Evolutionary conservation across 441 rosid species (phyloP), one percentile per base, ranked within the genome.

Genomic region (Bocquillonia castaneifolia): DNA sequence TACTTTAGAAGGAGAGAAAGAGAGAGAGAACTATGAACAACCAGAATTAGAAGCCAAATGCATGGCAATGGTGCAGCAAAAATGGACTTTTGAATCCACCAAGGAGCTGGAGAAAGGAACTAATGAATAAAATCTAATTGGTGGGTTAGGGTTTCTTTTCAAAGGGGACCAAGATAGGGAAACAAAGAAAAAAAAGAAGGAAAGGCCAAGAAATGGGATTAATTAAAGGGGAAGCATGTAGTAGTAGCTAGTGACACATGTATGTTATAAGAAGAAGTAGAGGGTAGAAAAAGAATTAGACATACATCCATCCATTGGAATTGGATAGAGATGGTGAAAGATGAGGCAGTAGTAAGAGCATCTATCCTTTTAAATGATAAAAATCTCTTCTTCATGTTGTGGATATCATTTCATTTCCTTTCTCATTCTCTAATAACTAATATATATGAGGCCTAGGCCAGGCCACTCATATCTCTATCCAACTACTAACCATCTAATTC

Each of bases 271-370:
- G n/a, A 13, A 54, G 3, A 45, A 52, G 37, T n/a, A n/a, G 9
- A 56, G 66, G 48, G 45, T 39, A 17, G n/a, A 58, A 54, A n/a
- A n/a, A n/a, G n/a, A n/a, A n/a, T n/a, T n/a, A n/a, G n/a, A n/a
- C n/a, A n/a, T n/a, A n/a, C n/a, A n/a, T n/a, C n/a, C n/a, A n/a
- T n/a, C n/a, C n/a, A 56, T 36, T 3, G 23, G 8, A 22, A 25
- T 39, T 12, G 70, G 83, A 82, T 71, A 76, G 64, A 71, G 77
- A 66, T 68, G 72, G 80, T 55, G 75, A 79, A 63, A 77, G 61
- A 70, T 66, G 73, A 22, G 69, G 69, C 50, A 45, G 8, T 65
- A 47, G 70, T 40, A 20, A 58, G 64, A 18, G 65, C 36, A 50
- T 36, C 64, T 14, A 42, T 68, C 40, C 66, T 52, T 68, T 17